These are phyloP conservation scores for Gremmenia infestans DNA, from an alignment of 2,329 filamentous ascomycete genomes.

Conservation along the genomic window DNA sequence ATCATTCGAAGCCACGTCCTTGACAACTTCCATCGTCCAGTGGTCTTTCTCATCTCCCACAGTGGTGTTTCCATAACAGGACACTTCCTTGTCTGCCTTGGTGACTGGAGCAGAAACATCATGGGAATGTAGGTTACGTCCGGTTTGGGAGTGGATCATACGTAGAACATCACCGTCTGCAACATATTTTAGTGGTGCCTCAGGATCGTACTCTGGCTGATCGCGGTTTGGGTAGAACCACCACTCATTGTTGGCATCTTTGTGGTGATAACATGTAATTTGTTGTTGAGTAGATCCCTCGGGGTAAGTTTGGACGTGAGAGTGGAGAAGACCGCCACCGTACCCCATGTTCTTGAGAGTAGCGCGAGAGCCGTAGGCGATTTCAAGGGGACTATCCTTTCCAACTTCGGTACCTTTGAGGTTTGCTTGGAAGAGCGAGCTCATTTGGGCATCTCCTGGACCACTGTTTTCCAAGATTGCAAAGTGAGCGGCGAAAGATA, in stretches of 20 bases:
- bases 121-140: constrained; percentile 95
- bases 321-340: constrained; percentile 91
- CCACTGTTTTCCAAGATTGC: constrained; percentile 88
- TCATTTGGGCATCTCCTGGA: constrained; percentile 99
- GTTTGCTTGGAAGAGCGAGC: constrained; percentile 97
- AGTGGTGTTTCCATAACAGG: constrained; percentile 90
- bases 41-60: constrained; percentile 97
- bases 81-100: constrained; percentile 89
- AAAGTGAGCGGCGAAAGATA: constrained; percentile 95
- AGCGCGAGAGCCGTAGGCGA: constrained; percentile 81
- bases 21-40: constrained; percentile 89
- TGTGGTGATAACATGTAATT: constrained; percentile 98
- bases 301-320: constrained; percentile 92
- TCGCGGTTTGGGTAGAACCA: constrained; percentile 93
- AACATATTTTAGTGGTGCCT: constrained; percentile 68
- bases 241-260: constrained; percentile 99
- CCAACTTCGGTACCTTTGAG: constrained; percentile 89
- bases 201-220: constrained; percentile 66
- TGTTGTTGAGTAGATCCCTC: constrained; percentile 94
- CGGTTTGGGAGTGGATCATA: constrained; percentile 89
- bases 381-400: constrained; percentile 87
- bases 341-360: constrained; percentile 99
- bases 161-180: constrained; percentile 75
- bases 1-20: constrained; percentile 74
- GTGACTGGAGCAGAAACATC: constrained; percentile 81